These are phyloP conservation scores for Geoglossum cookeanum DNA, from an alignment of 2,329 filamentous ascomycete species.

Conservation along the genomic window DNA sequence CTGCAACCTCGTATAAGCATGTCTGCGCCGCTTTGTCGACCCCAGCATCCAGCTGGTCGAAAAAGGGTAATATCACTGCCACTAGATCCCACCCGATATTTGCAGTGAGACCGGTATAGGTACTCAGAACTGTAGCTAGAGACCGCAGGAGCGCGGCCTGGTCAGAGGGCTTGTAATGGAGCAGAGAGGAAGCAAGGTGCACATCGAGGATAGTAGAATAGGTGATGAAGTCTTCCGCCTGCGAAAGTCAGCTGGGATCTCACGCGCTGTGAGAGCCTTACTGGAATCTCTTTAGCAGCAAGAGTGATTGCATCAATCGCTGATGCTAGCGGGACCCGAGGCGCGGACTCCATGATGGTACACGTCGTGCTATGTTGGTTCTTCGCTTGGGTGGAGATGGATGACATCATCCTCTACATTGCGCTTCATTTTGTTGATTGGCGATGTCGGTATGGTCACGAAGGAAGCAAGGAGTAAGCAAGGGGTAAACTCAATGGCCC, in stretches of 20 bases:
- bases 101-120: conserved; percentile 41
- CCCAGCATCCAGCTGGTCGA: conserved; percentile 30
- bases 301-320: neutral
- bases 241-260: neutral
- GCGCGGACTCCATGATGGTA: neutral
- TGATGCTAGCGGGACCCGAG: neutral
- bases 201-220: conserved; percentile 4
- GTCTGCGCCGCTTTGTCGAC: conserved; percentile 31
- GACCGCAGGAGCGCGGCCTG: conserved; percentile 30
- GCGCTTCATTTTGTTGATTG: too few relatives aligned
- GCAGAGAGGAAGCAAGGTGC: neutral
- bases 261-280: neutral
- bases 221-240: neutral
- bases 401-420: neutral
- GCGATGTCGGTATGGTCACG: too few relatives aligned
- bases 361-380: neutral
- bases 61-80: conserved; percentile 48
- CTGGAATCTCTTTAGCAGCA: neutral
- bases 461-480: too few relatives aligned
- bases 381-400: neutral
- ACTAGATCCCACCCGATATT: conserved; percentile 77
- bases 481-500: neutral
- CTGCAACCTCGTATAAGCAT: conserved; percentile 56
- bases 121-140: conserved; percentile 49
- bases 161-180: neutral